phyloP scores from a whole-genome alignment of 371 early-diverging fungal species.

The Massospora cicadina region DNA sequence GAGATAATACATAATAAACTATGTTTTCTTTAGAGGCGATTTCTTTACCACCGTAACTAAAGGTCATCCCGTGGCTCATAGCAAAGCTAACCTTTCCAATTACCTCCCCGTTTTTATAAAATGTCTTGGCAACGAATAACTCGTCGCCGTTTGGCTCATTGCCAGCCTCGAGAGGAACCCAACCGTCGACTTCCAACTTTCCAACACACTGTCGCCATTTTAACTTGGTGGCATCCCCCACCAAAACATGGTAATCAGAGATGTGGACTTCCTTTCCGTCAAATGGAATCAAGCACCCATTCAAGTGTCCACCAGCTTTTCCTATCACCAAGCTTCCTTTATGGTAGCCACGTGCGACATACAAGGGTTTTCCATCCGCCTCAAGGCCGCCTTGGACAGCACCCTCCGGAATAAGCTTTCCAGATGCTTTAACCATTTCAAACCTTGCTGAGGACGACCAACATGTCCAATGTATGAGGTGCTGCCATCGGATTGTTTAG shows the following conservation, averaged over 20 bases:
- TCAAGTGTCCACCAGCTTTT: constrained; percentile 21
- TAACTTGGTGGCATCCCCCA: constrained; percentile 24
- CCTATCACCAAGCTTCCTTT: constrained; percentile 27
- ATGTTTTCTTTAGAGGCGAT: constrained; percentile 1
- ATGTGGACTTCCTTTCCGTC: constrained; percentile 20
- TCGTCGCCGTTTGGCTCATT: constrained; percentile 20
- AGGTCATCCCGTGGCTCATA: constrained; percentile 18
- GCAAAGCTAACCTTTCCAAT: constrained; percentile 24
- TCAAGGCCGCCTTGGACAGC: constrained; percentile 12
- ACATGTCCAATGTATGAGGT: neutral
- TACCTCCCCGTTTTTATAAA: constrained; percentile 17
- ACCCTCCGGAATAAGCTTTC: constrained; percentile 1
- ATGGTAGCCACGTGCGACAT: constrained; percentile 11
- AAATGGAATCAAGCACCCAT: constrained; percentile 23
- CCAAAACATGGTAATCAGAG: constrained; percentile 25
- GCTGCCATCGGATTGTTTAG: neutral
- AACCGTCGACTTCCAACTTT: constrained; percentile 10
- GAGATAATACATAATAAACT: constrained; percentile 1
- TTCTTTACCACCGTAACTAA: constrained; percentile 15
- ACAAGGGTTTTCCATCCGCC: constrained; percentile 9
- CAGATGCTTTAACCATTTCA: constrained; percentile 3
- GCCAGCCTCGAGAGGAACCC: constrained; percentile 21
- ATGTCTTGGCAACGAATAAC: constrained; percentile 25
- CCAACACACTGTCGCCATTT: constrained; percentile 22
- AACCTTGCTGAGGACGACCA: neutral